These are phyloP conservation scores for Cystobasidium onofrii DNA, from an alignment of 768 basidiomycete species.

Conservation along the genomic window DNA sequence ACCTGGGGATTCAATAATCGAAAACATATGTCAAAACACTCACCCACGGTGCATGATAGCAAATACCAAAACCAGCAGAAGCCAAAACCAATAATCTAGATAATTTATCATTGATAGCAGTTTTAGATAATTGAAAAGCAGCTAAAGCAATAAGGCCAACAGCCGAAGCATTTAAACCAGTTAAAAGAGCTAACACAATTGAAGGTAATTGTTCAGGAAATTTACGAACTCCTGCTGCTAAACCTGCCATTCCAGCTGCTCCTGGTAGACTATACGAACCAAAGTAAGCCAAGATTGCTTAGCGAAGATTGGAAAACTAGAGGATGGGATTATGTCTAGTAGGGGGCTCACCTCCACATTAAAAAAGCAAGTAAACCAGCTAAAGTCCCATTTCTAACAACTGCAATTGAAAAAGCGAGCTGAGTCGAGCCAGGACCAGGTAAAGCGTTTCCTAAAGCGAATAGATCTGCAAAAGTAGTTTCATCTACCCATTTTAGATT, in stretches of 20 bases:
- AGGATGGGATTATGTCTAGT: no score
- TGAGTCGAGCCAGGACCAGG: conserved; percentile 50
- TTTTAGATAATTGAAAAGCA: conserved; percentile 50
- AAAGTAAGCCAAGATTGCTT: neutral
- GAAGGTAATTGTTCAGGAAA: conserved; percentile 50
- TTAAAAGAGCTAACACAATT: conserved; percentile 52
- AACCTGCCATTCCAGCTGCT: conserved; percentile 51
- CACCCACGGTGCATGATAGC: conserved; percentile 53
- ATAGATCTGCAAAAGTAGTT: conserved; percentile 45
- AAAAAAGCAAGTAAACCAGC: conserved; percentile 23
- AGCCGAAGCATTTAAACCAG: conserved; percentile 54
- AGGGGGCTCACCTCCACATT: conserved; percentile 22
- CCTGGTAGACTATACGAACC: conserved; percentile 47
- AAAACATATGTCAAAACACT: no score
- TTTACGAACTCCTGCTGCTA: conserved; percentile 50
- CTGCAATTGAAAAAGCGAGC: conserved; percentile 14
- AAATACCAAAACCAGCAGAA: conserved; percentile 51
- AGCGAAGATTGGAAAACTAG: no score
- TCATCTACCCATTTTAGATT: conserved; percentile 32
- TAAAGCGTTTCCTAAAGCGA: conserved; percentile 51
- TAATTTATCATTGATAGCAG: conserved; percentile 51
- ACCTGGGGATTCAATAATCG: no score
- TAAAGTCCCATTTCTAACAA: neutral
- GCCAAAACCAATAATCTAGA: conserved; percentile 50
- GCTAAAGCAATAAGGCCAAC: conserved; percentile 55